These are phyloP conservation scores for Datura wrightii DNA, from an alignment of 257 asterid species.

Conservation along the genomic window DNA sequence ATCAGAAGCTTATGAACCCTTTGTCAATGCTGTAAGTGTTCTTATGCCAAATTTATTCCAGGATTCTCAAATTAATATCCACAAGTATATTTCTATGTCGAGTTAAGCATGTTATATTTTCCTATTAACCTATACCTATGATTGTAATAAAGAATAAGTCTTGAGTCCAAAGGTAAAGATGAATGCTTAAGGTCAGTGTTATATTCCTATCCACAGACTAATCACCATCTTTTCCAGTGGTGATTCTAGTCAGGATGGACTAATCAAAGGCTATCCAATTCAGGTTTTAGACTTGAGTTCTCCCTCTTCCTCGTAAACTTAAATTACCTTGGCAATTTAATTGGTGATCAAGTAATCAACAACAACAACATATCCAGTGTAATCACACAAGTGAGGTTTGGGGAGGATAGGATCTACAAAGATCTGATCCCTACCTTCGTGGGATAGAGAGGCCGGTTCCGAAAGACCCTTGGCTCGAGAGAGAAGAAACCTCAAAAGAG, in stretches of 20 bases:
- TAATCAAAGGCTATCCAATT: constrained; percentile 1
- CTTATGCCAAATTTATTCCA: background rate
- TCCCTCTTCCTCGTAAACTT: background rate
- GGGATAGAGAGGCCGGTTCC: too few relatives aligned
- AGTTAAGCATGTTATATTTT: background rate
- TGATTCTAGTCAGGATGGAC: background rate
- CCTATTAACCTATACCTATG: background rate
- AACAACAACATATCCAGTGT: background rate
- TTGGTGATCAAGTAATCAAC: background rate
- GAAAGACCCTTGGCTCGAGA: too few relatives aligned
- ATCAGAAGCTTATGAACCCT: constrained; percentile 80
- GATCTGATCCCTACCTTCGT: too few relatives aligned
- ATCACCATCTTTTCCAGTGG: background rate
- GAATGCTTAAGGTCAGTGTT: constrained; percentile 8
- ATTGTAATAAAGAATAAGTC: background rate
- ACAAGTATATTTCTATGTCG: background rate
- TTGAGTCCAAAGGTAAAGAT: background rate
- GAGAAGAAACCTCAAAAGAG: too few relatives aligned
- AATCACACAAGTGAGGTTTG: too few relatives aligned
- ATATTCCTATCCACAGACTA: background rate
- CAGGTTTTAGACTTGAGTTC: background rate
- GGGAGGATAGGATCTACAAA: too few relatives aligned
- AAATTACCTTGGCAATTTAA: background rate
- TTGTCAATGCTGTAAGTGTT: constrained; percentile 70
- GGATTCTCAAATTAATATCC: background rate